Evolutionary conservation across 2,329 filamentous ascomycete genomes (phyloP).

Genomic region (Ophiostoma tasmaniense): DNA sequence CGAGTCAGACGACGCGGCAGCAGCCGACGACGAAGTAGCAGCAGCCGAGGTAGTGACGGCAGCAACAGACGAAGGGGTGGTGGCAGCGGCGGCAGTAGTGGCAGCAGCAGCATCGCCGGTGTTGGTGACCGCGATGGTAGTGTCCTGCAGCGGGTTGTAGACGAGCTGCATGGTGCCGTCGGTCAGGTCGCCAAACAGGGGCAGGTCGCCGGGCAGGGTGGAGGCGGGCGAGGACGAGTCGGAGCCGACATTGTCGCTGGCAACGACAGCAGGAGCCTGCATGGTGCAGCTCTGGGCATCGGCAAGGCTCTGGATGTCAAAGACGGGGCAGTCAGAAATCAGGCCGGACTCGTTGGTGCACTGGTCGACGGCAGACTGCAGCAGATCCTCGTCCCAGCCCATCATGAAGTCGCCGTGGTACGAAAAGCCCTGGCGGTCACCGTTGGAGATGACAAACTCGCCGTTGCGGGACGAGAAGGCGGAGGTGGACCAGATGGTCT

Average conservation of each 20-base stretch:
- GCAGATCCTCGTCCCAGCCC: slow-evolving; percentile 63
- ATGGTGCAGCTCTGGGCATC: slow-evolving; percentile 54
- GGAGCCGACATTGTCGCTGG: slow-evolving; percentile 46
- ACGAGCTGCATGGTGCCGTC: slow-evolving; percentile 15
- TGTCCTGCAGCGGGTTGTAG: slow-evolving; percentile 17
- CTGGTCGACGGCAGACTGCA: slow-evolving; percentile 61
- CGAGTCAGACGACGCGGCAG: neutral
- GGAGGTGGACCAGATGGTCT: slow-evolving; percentile 74
- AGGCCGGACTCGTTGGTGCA: slow-evolving; percentile 65
- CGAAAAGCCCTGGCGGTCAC: slow-evolving; percentile 66
- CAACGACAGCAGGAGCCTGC: slow-evolving; percentile 45
- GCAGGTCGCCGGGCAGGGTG: slow-evolving; percentile 55
- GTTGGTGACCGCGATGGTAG: slow-evolving; percentile 7
- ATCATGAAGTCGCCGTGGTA: slow-evolving; percentile 75
- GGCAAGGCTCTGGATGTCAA: slow-evolving; percentile 55
- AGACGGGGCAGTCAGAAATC: slow-evolving; percentile 67
- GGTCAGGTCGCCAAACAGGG: slow-evolving; percentile 28
- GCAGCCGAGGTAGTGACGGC: slow-evolving; percentile 5
- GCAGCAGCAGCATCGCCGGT: slow-evolving; percentile 13
- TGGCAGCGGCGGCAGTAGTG: slow-evolving; percentile 8
- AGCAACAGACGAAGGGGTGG: slow-evolving; percentile 3
- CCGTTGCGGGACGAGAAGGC: slow-evolving; percentile 55
- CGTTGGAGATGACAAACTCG: slow-evolving; percentile 67
- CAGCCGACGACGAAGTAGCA: neutral
- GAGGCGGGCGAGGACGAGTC: slow-evolving; percentile 34